phyloP scores from a whole-genome alignment of 805 yeast species.

The Lachancea meyersii region DNA sequence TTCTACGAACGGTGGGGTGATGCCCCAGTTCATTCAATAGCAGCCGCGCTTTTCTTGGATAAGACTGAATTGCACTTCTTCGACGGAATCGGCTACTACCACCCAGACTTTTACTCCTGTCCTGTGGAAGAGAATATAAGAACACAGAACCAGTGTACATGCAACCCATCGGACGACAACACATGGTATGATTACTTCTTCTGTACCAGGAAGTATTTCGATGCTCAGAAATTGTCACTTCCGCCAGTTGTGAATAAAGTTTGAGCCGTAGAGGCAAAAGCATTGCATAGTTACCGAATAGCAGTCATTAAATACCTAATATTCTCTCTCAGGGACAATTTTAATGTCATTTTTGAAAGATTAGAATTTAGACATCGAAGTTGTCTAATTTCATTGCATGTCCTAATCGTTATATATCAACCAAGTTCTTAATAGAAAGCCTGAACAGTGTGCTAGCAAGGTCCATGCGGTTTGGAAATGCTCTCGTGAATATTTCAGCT shows the following conservation, averaged over 20 bases:
- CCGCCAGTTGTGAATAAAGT: slow-evolving; percentile 16
- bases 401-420: no score
- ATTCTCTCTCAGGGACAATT: no score
- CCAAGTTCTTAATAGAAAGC: not conserved
- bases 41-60: slow-evolving; percentile 55
- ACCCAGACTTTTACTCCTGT: slow-evolving; percentile 60
- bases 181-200: slow-evolving; percentile 67
- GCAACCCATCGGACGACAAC: slow-evolving; percentile 53
- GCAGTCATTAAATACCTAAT: no score
- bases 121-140: slow-evolving; percentile 52
- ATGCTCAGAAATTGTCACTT: slow-evolving; percentile 22
- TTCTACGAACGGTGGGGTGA: slow-evolving; percentile 92
- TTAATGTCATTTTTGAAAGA: no score
- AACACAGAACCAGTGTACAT: slow-evolving; percentile 54
- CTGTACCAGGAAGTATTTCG: slow-evolving; percentile 57
- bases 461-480: not conserved
- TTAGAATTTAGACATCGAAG: no score
- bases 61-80: slow-evolving; percentile 59
- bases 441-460: not conserved
- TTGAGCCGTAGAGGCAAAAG: not conserved
- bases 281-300: not conserved
- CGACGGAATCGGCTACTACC: slow-evolving; percentile 69
- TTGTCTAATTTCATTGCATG: no score
- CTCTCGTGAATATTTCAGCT: not conserved
- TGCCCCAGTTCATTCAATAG: slow-evolving; percentile 84